Evolutionary conservation across 345 rosid species (phyloP).

Genomic region (Populus deltoides): DNA sequence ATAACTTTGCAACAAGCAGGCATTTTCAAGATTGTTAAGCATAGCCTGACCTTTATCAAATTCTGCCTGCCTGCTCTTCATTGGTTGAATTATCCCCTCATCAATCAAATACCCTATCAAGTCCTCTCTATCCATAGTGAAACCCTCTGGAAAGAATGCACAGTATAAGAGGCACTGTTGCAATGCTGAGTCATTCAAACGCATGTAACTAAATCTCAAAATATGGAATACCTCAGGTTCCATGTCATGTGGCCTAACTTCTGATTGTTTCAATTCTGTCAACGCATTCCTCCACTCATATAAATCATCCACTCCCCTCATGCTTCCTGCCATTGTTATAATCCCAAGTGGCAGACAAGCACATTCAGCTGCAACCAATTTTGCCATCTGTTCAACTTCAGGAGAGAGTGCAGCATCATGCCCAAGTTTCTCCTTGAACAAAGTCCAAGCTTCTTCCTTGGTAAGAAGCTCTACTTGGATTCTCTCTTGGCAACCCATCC

Average conservation of each 20-base stretch:
- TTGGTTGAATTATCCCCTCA: conserved; percentile 18
- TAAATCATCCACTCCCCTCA: conserved; percentile 21
- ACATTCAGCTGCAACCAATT: conserved; percentile 11
- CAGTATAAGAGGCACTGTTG: conserved; percentile 25
- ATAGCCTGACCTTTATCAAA: conserved; percentile 6
- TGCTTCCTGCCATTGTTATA: conserved; percentile 1
- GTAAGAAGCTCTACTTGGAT: conserved; percentile 6
- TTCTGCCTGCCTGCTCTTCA: conserved; percentile 1
- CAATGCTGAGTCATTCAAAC: conserved; percentile 4
- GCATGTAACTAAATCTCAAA: conserved; percentile 10
- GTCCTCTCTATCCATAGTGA: not conserved
- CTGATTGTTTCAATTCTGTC: not conserved
- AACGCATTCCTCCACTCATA: conserved; percentile 16
- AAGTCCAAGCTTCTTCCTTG: not conserved
- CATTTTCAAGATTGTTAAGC: conserved; percentile 15
- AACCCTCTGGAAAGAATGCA: conserved; percentile 18
- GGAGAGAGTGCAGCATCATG: not conserved
- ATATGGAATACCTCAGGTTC: not conserved
- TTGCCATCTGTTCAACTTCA: not conserved
- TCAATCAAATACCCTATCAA: conserved; percentile 17
- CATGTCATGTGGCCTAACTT: not conserved
- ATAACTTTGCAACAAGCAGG: conserved; percentile 11
- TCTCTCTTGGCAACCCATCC: conserved; percentile 1
- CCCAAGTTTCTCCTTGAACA: not conserved
- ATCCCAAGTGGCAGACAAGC: conserved; percentile 21